Evolutionary conservation across 371 early-diverging fungal genomes (phyloP), one percentile per base, ranked within the genome.

Genomic region (Amoeboaphelidium protococcarum): DNA sequence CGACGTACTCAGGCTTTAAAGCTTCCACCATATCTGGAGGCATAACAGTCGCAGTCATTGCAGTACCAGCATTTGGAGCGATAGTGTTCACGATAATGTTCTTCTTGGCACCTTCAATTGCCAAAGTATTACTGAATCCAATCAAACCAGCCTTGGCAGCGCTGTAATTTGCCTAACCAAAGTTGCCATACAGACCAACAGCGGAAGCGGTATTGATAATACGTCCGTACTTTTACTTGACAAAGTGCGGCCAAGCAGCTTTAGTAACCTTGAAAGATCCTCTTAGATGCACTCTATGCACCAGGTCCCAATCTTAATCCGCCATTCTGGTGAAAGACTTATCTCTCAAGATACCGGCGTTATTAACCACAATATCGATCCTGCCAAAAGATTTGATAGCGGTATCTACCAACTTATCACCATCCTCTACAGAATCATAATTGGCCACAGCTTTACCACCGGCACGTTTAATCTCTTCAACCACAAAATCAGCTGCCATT

Each of bases 371-470:
- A 45, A 95, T 74, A 57, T 94, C 94, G 45, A 96, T 70, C 31
- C 82, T 75, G 12, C 95, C 94, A 60, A 83, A 96, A 22, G 83
- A 82, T 64, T 82, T 73, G 60, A 96, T 64, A 13, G 95, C 95
- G 4, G 91, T 84, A 49, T 86, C 84, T 24, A 96, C 82, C 54
- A 96, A 88, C 70, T 83, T 83, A 44, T 83, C 85, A 48, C 94
- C 95, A 47, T 88, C 80, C 49, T 86, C 80, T 24, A 96, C 97
- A 25, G 87, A 85, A 67, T 94, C 76, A 63, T 92, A 91, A 71
- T 94, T 91, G 49, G 94, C 88, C 16, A 94, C 86, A 3, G 97
- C 95, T 57, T 76, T 71, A 51, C 95, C 96, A 27, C 97, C 97
- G 13, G 72, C 69, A 45, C 68, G 65, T 23, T 64, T 65, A 61